Evolutionary conservation across 805 yeast species (phyloP).

Genomic region (Candida dendrica): DNA sequence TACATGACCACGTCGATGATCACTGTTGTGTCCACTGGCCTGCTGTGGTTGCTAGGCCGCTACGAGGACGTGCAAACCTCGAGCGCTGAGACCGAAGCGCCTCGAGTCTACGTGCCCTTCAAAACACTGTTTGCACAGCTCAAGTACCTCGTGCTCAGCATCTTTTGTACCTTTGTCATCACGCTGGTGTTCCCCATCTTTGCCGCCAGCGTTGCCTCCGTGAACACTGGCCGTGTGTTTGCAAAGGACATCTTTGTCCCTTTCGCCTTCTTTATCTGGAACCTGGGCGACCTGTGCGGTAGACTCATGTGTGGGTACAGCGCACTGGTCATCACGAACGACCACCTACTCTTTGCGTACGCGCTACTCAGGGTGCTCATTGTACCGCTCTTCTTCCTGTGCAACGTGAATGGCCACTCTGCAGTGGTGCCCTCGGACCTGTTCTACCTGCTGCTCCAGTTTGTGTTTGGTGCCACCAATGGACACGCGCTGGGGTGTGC

Average conservation of each 20-base stretch:
- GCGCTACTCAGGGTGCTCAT: constrained; percentile 49
- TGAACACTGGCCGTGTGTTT: constrained; percentile 23
- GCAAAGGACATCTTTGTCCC: constrained; percentile 53
- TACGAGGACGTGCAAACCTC: constrained; percentile 12
- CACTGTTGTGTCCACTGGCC: constrained; percentile 32
- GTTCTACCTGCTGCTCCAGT: constrained; percentile 63
- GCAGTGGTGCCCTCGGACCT: constrained; percentile 45
- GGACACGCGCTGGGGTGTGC: constrained; percentile 80
- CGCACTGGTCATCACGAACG: constrained; percentile 33
- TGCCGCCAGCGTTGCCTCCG: constrained; percentile 64
- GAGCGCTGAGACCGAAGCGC: constrained; percentile 19
- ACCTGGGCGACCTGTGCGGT: constrained; percentile 79
- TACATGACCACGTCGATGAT: constrained; percentile 46
- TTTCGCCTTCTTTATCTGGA: constrained; percentile 78
- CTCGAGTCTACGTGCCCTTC: constrained; percentile 46
- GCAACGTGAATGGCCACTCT: constrained; percentile 38
- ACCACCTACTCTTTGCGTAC: constrained; percentile 41
- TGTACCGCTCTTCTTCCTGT: constrained; percentile 66
- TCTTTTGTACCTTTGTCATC: constrained; percentile 64
- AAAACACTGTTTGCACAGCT: constrained; percentile 52
- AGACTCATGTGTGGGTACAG: constrained; percentile 56
- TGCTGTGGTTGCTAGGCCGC: constrained; percentile 29
- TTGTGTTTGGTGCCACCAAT: constrained; percentile 76
- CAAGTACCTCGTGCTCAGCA: constrained; percentile 56
- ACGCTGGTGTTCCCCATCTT: constrained; percentile 85